Conservation (phyloP, 140 eudicot genomes). For the Flaveria floridana region DNA sequence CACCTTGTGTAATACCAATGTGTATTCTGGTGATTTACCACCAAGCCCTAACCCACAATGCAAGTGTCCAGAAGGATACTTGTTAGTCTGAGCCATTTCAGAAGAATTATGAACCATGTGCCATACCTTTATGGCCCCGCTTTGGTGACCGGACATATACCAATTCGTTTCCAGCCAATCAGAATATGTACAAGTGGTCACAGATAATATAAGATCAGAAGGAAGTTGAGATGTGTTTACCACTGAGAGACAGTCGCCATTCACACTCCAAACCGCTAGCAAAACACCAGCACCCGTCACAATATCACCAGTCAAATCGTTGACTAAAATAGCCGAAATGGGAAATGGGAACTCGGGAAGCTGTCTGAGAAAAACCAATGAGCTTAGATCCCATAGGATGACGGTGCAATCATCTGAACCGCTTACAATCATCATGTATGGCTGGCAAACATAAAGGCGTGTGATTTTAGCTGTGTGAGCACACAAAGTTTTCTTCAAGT, state of each 20-base stretch:
- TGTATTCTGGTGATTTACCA: slow-evolving; percentile 64
- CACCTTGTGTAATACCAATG: slow-evolving; percentile 71
- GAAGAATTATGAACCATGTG: slow-evolving; percentile 67
- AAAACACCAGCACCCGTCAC: slow-evolving; percentile 84
- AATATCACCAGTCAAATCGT: slow-evolving; percentile 80
- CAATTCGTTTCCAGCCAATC: slow-evolving; percentile 88
- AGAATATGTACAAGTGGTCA: slow-evolving; percentile 65
- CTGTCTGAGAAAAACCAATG: slow-evolving; percentile 68
- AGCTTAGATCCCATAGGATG: slow-evolving; percentile 83
- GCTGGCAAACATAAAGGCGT: slow-evolving; percentile 70
- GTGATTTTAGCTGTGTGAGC: slow-evolving; percentile 76
- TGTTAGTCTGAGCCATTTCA: slow-evolving; percentile 39
- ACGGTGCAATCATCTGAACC: slow-evolving; percentile 93
- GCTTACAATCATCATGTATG: slow-evolving; percentile 88
- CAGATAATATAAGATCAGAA: slow-evolving; percentile 66
- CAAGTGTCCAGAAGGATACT: slow-evolving; percentile 34
- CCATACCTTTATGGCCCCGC: slow-evolving; percentile 92
- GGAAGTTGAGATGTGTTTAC: slow-evolving; percentile 93
- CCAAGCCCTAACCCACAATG: slow-evolving; percentile 61
- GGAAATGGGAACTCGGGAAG: slow-evolving; percentile 90
- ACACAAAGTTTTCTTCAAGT: slow-evolving; percentile 62
- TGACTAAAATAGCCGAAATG: slow-evolving; percentile 70
- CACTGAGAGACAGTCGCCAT: slow-evolving; percentile 79
- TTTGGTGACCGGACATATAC: slow-evolving; percentile 90
- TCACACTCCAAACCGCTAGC: slow-evolving; percentile 96